Evolutionary conservation across 1,139 yeast species (phyloP), one percentile per base, ranked within the genome.

Genomic region (Hansenula anomala): DNA sequence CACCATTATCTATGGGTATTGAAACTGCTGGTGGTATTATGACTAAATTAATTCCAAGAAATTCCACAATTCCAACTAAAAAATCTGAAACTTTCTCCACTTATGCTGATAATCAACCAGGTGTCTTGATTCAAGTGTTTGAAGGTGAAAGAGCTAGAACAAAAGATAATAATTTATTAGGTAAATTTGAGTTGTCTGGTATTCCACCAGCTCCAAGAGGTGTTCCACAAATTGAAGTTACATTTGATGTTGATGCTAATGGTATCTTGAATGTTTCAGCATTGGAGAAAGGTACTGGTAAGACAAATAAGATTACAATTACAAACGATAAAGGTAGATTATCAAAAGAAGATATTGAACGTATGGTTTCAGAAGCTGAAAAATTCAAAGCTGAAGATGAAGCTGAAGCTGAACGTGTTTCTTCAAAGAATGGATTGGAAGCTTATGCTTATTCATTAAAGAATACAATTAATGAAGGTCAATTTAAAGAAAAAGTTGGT

Each of bases 161-260:
- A 48, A 87, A 87, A 73, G 97, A 90, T 70, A 90, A 90, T 78
- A 90, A 90, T 73, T 71, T 84, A 62, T 78, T 90, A 57, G 97
- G 97, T 69, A 90, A 90, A 73, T 90, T 90, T 64, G 97, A 90
- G 68, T 79, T 90, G 58, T 75, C 89, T 47, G 96, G 96, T 64
- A 90, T 90, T 54, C 97, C 97, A 61, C 95, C 97, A 51, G 95
- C 97, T 42, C 97, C 96, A 70, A 87, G 96, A 73, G 97, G 97
- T 71, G 92, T 83, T 50, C 97, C 97, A 60, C 97, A 90, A 71
- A 86, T 90, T 62, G 97, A 90, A 73, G 96, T 90, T 54, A 88
- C 96, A 45, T 90, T 90, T 61, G 95, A 89, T 64, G 75, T 90
- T 57, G 97, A 90, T 66, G 96, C 97, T 47, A 89, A 89, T 63